Evolutionary conservation across 192 early-diverging fungal species (phyloP), one percentile per base, ranked within the genome.

Genomic region (Coemansia sp.): DNA sequence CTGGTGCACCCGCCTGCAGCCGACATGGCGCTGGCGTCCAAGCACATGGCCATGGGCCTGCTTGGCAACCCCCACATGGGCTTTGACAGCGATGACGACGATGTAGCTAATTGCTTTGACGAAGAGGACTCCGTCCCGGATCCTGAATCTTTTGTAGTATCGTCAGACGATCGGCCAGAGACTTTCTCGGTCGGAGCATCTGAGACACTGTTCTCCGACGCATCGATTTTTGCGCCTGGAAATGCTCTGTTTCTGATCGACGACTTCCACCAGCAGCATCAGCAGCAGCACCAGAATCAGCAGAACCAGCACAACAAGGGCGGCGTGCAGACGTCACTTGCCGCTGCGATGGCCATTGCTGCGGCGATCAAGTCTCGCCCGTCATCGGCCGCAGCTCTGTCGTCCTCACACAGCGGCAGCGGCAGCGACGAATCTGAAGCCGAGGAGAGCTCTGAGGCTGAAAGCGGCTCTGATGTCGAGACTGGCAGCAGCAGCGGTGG

Each of bases 71-170:
- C 27, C 4, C 27, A 34, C 19, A 58, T 57, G 34, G 69, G 52
- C 50, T 57, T 57, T 48, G 56, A 63, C 18, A 19, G 37, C 55
- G 57, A 41, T 27, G 47, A 34, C 24, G 61, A 53, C 49, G 61
- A 63, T 15, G 30, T 18, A 11, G 61, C 30, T 8, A 61, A 56
- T 33, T 62, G 62, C 44, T 65, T 71, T 54, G 75, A 67, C 46
- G 74, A 78, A 14, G 75, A 47, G 12, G 69, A 78, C 38, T 68
- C 68, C 23, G 68, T 78, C 17, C 69, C 75, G 17, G 75, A 78
- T 55, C 75, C 75, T 4, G 75, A 78, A 47, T 78, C 69, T 9
- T 78, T 78, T 71, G 75, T 78, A 24, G 69, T 78, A 4, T 71
- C 68, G 48, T 70, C 75, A 37, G 44, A 57, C 18, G 75, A 67